Evolutionary conservation across 495 filamentous ascomycete species (phyloP).

Genomic region (Hypoxylon subgilvum): DNA sequence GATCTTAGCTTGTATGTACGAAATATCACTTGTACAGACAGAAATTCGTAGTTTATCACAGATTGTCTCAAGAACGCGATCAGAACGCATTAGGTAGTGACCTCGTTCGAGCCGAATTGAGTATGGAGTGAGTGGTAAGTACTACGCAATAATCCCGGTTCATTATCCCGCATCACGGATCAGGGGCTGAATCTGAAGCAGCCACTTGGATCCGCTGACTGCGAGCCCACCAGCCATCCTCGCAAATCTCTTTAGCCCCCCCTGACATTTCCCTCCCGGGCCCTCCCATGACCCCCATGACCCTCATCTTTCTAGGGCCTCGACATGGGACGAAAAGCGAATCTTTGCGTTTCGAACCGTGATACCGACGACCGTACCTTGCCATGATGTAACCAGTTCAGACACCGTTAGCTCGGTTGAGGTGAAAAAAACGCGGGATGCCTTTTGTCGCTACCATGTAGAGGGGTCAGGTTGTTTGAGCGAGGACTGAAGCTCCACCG

Average conservation of each 20-base stretch:
- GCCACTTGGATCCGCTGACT: conserved; percentile 22
- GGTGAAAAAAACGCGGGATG: conserved; percentile 17
- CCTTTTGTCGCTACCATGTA: conserved; percentile 5
- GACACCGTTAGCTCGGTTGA: conserved; percentile 1
- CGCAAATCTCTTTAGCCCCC: conserved; percentile 18
- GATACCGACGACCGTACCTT: conserved; percentile 11
- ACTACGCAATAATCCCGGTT: conserved; percentile 9
- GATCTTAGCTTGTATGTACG: no score
- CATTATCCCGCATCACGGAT: conserved; percentile 19
- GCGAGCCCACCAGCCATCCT: conserved; percentile 23
- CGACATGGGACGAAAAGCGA: conserved; percentile 27
- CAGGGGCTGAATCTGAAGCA: conserved; percentile 37
- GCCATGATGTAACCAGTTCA: conserved; percentile 27
- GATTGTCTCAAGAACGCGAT: no score
- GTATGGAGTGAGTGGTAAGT: neutral
- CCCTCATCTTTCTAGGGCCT: no score
- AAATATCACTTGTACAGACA: no score
- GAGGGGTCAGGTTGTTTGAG: no score
- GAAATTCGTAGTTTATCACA: no score
- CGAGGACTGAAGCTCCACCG: conserved; percentile 13
- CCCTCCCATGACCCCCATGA: no score
- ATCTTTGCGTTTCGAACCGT: conserved; percentile 27
- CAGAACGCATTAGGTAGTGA: no score
- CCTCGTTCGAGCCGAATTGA: neutral
- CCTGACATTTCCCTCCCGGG: neutral